Base-by-base conservation (phyloP, 257 asterid species). In the Forsythia suspensa region DNA sequence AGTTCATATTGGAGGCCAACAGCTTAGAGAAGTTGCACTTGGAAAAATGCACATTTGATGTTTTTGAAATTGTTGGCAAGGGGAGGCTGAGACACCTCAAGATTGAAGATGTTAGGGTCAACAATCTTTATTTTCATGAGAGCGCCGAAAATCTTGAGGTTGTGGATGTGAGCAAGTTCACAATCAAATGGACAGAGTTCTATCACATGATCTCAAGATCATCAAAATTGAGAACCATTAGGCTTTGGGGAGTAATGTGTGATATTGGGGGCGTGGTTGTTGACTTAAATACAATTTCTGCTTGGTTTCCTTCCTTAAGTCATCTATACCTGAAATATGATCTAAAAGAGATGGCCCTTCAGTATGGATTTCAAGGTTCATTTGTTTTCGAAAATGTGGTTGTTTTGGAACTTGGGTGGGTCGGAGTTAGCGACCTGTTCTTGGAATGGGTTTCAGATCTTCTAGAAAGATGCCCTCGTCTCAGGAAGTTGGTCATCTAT, bases 341-440 rank as follows among this genome's bases (percentile, higher is more conserved):
- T 84, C 84, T 91, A 36, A 89, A 88, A 81, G 96, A 94, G 81
- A 81, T 91, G 3, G 76, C 93, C 8, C 84, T 91, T 78, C 92
- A 87, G 52, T 88, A 92, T 86, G 97, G 93, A 38, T 86, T 92
- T 70, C 93, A 87, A 77, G 91, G 93, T 66, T 81, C 95, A 51
- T 94, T 89, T 82, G 85, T 76, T 71, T 82, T 92, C 85, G 92
- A 84, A 76, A 92, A 92, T 82, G 96, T 94, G 70, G 77, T 85
- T n/a, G 86, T 89, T 74, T 79, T 94, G 93, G 97, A 92, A 75
- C 96, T 94, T 74, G 98, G 98, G 67, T 94, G 98, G 98, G 87
- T 92, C 0, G 92, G 92, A 5, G 88, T 92, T 77, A 91, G 82
- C 74, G 96, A 92, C 78, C 82, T 88, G 70, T 94, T 94, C 79